phyloP scores from a whole-genome alignment of 2,329 filamentous ascomycete genomes.

The Scedosporium aurantiacum region DNA sequence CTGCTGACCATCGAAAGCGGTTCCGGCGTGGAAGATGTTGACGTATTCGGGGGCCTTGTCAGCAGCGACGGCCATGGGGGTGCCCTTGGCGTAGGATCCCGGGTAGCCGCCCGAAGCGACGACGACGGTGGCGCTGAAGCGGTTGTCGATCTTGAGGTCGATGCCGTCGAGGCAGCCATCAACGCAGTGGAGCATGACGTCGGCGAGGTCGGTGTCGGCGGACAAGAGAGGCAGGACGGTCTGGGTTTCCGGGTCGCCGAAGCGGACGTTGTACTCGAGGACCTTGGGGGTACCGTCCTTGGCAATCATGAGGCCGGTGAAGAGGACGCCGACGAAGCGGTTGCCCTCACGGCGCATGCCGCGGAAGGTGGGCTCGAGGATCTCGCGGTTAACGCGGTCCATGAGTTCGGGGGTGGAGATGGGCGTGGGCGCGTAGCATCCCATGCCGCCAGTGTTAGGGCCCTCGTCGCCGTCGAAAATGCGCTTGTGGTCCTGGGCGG shows the following conservation, averaged over 20 bases:
- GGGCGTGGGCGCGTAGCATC: conserved; percentile 86
- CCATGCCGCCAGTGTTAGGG: conserved; percentile 95
- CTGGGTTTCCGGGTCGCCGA: conserved; percentile 87
- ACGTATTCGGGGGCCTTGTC: conserved; percentile 32
- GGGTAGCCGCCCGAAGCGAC: conserved; percentile 89
- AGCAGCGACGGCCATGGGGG: conserved; percentile 40
- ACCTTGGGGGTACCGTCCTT: conserved; percentile 61
- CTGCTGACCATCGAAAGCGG: conserved; percentile 48
- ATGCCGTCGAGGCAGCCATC: conserved; percentile 63
- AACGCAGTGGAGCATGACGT: conserved; percentile 79
- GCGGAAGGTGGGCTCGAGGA: conserved; percentile 81
- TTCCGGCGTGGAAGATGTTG: conserved; percentile 90
- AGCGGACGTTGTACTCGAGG: conserved; percentile 87
- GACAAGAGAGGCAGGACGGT: conserved; percentile 71
- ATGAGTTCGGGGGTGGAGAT: conserved; percentile 67
- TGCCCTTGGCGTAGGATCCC: conserved; percentile 72
- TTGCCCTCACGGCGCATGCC: conserved; percentile 76
- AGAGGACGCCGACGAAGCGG: conserved; percentile 64
- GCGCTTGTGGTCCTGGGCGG: conserved; percentile 94
- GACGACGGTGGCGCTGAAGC: conserved; percentile 84
- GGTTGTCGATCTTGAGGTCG: conserved; percentile 53
- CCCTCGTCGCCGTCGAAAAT: conserved; percentile 84
- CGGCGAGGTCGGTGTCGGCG: conserved; percentile 69
- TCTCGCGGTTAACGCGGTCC: conserved; percentile 64
- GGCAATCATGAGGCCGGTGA: conserved; percentile 92